Base-by-base conservation (phyloP, 305 asterid species). In the Rubia tinctorum region DNA sequence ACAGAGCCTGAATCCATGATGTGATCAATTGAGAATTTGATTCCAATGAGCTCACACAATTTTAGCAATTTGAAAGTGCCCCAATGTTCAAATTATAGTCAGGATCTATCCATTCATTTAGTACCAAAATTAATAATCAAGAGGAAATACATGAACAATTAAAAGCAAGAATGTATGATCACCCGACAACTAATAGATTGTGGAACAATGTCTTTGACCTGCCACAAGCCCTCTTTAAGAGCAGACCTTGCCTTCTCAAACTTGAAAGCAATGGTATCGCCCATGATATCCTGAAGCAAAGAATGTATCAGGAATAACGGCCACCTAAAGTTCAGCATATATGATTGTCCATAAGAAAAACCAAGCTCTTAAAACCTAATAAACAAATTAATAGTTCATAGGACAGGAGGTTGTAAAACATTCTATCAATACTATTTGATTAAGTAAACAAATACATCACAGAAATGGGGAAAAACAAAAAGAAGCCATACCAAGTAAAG, bases 151-250 rank as follows among this genome's bases (percentile, higher is more conserved):
- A 77, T 73, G 53, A 43, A 62, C 65, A 37, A 65, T 18, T 23
- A 30, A 55, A 49, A 15, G 4, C 69, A 75, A 63, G 62, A 74
- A 53, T 27, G 25, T 60, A 72, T 51, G 55, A 42, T 73, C 80
- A 92, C 99, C 98, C 89, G 99, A 80, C 81, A 81, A 78, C 97
- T 90, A 73, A 91, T 95, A 80, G 88, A 71, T 82, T 88, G 95
- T 40, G 97, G 92, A 77, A 95, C 99, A 76, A 95, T 91, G 80
- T 92, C 96, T 86, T 92, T 98, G 73, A 92, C 99, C 56, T 93
- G 90, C 79, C 77, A 85, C 79, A 95, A 86, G 80, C 98, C 86
- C 83, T 91, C 97, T 82, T 84, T 92, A 68, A 95, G 89, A 71
- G 99, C 94, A 83, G 87, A 82, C 84, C 96, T 86, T 71, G 98